Percentiles rank a stretch among this genome's conserved stretches.
phyloP scores from a whole-genome alignment of 441 rosid genomes.

The Adansonia gregorii region DNA sequence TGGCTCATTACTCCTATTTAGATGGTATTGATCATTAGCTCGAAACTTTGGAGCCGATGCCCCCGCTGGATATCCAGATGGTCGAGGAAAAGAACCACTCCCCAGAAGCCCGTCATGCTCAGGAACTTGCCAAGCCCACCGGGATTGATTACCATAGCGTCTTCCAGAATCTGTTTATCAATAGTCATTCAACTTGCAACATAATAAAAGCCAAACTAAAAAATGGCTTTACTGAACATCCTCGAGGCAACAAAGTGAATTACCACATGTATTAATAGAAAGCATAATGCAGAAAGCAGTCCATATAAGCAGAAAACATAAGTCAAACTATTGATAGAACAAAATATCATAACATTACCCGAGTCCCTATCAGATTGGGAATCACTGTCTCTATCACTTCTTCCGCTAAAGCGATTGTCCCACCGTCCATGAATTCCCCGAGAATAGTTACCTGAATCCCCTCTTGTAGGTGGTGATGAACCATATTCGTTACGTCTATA shows the following conservation, averaged over 20 bases:
- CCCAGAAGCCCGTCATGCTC: slow-evolving; percentile 99
- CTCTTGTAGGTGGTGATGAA: slow-evolving; percentile 89
- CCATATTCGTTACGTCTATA: slow-evolving; percentile 77
- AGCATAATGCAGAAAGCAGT: background rate
- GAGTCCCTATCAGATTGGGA: slow-evolving; percentile 78
- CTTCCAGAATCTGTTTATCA: slow-evolving; percentile 64
- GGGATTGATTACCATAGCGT: slow-evolving; percentile 67
- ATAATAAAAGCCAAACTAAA: background rate
- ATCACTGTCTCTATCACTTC: slow-evolving; percentile 78
- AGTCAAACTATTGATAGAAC: background rate
- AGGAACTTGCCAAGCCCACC: slow-evolving; percentile 66
- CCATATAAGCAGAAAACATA: background rate
- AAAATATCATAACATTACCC: slow-evolving; percentile 43
- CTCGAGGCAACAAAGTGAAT: slow-evolving; percentile 10
- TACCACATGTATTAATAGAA: background rate
- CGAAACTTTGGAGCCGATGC: slow-evolving; percentile 64
- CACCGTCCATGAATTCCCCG: slow-evolving; percentile 76
- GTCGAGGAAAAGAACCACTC: slow-evolving; percentile 89
- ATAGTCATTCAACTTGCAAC: slow-evolving; percentile 6
- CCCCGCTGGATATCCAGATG: slow-evolving; percentile 71
- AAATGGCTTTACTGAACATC: background rate
- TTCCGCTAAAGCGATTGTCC: slow-evolving; percentile 82
- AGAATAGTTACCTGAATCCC: slow-evolving; percentile 61
- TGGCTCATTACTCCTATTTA: slow-evolving; percentile 72
- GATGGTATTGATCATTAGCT: slow-evolving; percentile 67